Evolutionary conservation across 2,329 filamentous ascomycete species (phyloP).

Genomic region (Ophiostoma triangulosporum): DNA sequence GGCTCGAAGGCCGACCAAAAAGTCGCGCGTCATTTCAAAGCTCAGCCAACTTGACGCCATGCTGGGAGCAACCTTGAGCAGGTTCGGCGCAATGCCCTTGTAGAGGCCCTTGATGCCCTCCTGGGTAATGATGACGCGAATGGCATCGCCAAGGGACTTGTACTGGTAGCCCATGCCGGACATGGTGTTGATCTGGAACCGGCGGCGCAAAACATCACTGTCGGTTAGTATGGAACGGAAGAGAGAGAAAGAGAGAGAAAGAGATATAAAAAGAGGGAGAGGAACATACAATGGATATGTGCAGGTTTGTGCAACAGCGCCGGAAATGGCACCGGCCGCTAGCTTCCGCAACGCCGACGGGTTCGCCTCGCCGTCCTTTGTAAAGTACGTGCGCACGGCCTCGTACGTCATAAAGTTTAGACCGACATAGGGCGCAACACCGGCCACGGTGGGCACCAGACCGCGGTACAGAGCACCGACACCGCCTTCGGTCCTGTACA

Average conservation of each 20-base stretch:
- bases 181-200: slow-evolving; percentile 99
- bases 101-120: slow-evolving; percentile 81
- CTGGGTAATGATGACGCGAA: slow-evolving; percentile 66
- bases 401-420: slow-evolving; percentile 99
- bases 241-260: too few relatives aligned
- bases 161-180: slow-evolving; percentile 96
- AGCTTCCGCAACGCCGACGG: slow-evolving; percentile 71
- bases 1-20: slow-evolving; percentile 52
- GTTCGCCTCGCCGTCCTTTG: slow-evolving; percentile 74
- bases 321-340: slow-evolving; percentile 82
- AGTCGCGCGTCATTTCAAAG: slow-evolving; percentile 86
- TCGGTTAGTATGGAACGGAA: slow-evolving; percentile 10
- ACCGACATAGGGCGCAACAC: slow-evolving; percentile 92
- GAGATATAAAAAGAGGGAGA: background rate
- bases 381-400: slow-evolving; percentile 69
- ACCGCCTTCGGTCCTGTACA: slow-evolving; percentile 90
- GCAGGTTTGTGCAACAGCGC: slow-evolving; percentile 90
- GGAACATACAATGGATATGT: slow-evolving; percentile 86
- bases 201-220: slow-evolving; percentile 79
- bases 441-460: slow-evolving; percentile 84
- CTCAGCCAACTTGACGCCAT: slow-evolving; percentile 99
- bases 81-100: slow-evolving; percentile 89
- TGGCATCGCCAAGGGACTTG: slow-evolving; percentile 70
- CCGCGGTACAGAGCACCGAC: slow-evolving; percentile 78
- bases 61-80: slow-evolving; percentile 92